These are phyloP conservation scores for Hypocreales sp. DNA, from an alignment of 2,329 filamentous ascomycete species.

Conservation along the genomic window DNA sequence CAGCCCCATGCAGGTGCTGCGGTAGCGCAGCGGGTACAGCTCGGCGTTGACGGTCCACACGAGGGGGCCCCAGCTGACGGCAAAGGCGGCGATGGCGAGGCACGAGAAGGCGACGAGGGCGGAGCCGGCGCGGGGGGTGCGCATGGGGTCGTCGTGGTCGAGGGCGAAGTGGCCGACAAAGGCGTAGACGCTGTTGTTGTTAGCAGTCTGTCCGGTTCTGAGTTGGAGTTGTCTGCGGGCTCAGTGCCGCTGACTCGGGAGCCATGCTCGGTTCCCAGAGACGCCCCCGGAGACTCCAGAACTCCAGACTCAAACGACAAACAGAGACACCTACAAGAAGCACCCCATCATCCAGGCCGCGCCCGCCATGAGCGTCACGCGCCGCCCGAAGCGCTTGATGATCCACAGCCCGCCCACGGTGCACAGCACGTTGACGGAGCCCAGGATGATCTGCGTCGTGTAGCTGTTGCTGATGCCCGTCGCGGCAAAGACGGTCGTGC, in stretches of 20 bases:
- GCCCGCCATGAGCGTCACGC: slow-evolving; percentile 46
- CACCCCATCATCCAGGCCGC: slow-evolving; percentile 44
- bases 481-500: slow-evolving; percentile 48
- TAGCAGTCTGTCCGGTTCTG: too few species aligned
- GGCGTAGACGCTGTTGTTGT: slow-evolving; percentile 24
- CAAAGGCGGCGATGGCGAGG: slow-evolving; percentile 51
- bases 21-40: slow-evolving; percentile 44
- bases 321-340: slow-evolving; percentile 22
- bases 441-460: slow-evolving; percentile 51
- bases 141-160: slow-evolving; percentile 23
- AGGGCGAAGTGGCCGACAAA: slow-evolving; percentile 32
- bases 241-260: not conserved
- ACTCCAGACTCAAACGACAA: too few species aligned
- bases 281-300: too few species aligned
- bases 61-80: slow-evolving; percentile 55
- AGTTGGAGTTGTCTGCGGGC: too few species aligned
- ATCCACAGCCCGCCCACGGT: slow-evolving; percentile 51
- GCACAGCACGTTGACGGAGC: slow-evolving; percentile 50
- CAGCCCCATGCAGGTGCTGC: slow-evolving; percentile 37
- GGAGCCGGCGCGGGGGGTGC: slow-evolving; percentile 33
- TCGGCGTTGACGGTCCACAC: slow-evolving; percentile 52
- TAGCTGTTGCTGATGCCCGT: slow-evolving; percentile 51
- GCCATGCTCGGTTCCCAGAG: too few species aligned
- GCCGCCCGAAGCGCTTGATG: slow-evolving; percentile 48
- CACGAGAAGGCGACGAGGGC: slow-evolving; percentile 54